phyloP scores from a whole-genome alignment of 495 filamentous ascomycete species.

The Lepraria neglecta region DNA sequence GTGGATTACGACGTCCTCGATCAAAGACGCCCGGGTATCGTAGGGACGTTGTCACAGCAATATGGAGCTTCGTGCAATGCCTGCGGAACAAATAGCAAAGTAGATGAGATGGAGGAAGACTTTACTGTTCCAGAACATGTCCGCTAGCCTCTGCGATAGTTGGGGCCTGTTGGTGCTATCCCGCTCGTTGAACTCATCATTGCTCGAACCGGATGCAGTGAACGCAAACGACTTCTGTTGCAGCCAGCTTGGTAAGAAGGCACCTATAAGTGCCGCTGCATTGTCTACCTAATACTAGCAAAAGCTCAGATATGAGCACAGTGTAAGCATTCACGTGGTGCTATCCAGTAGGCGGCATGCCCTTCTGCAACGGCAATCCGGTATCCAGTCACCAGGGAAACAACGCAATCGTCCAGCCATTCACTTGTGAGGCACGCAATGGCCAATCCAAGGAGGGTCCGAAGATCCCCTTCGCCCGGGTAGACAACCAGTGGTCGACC shows the following conservation, averaged over 20 bases:
- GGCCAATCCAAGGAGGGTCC: background rate
- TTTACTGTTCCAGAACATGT: conserved; percentile 13
- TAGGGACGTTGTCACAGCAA: background rate
- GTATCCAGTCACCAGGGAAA: conserved; percentile 15
- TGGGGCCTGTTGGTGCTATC: background rate
- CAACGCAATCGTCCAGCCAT: conserved; percentile 16
- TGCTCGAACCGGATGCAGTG: conserved; percentile 12
- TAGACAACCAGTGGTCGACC: conserved; percentile 9
- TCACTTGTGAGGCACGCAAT: conserved; percentile 6
- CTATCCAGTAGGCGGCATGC: conserved; percentile 17
- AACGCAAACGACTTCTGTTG: conserved; percentile 9
- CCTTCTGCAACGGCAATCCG: conserved; percentile 15
- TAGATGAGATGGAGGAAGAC: conserved; percentile 17
- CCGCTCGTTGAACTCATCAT: background rate
- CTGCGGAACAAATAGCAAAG: conserved; percentile 6
- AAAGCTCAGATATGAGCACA: no score
- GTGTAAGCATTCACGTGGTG: conserved; percentile 3
- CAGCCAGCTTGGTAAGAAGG: conserved; percentile 11
- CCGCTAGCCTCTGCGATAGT: background rate
- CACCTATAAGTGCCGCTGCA: conserved; percentile 4
- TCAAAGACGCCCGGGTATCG: background rate
- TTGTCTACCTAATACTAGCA: background rate
- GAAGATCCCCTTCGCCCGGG: background rate
- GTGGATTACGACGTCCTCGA: background rate
- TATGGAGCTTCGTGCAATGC: conserved; percentile 3